Evolutionary conservation across 441 rosid genomes (phyloP).

Genomic region (Pelargonium myrrhifolium): DNA sequence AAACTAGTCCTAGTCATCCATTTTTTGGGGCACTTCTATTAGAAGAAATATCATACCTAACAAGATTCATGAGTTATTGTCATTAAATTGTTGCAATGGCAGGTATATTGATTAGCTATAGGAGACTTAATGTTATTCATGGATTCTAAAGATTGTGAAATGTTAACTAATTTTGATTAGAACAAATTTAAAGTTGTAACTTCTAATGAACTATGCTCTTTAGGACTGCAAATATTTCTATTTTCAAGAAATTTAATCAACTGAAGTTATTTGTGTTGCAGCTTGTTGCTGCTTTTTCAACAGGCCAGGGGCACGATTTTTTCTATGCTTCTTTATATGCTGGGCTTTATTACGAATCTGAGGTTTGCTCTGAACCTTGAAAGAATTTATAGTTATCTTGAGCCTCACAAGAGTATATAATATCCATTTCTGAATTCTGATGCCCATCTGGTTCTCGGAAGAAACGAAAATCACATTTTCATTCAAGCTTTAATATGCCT

Average conservation of each 20-base stretch:
- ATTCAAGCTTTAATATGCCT: too few relatives aligned
- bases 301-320: conserved; percentile 40
- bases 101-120: too few relatives aligned
- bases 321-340: conserved; percentile 77
- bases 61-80: too few relatives aligned
- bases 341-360: conserved; percentile 72
- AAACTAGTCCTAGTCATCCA: too few relatives aligned
- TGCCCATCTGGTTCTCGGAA: not conserved
- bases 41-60: too few relatives aligned
- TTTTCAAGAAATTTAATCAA: not conserved
- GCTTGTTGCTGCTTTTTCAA: conserved; percentile 57
- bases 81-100: too few relatives aligned
- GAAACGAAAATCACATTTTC: not conserved
- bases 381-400: not conserved
- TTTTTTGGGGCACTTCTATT: too few relatives aligned
- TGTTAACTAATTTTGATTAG: not conserved
- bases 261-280: conserved; percentile 17
- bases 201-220: not conserved
- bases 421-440: too few relatives aligned
- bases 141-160: not conserved
- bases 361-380: conserved; percentile 40
- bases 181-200: not conserved
- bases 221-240: conserved; percentile 2
- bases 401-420: not conserved
- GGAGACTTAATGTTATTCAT: not conserved